Evolutionary conservation across 306 rosid species (phyloP), one percentile per base, ranked within the genome.

Genomic region (Nissolia schottii): DNA sequence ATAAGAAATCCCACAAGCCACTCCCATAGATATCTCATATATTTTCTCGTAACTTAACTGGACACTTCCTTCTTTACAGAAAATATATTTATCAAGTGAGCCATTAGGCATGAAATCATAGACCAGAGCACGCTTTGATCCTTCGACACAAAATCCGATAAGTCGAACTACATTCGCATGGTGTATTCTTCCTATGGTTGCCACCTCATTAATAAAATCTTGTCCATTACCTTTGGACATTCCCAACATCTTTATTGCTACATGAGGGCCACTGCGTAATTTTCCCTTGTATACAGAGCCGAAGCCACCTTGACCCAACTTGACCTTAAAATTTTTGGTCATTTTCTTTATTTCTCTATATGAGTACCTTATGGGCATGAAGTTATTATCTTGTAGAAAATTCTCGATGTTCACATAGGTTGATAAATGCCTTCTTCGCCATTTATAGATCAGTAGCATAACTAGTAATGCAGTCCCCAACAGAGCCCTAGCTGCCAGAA

Each of bases 361-460:
- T 1, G 82, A 63, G 45, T 70, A 70, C 14, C 68, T 53, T 7
- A 71, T 54, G 3, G 82, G 82, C 28, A 38, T 43, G 6, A 63
- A 32, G 6, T 64, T 23, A 4, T 71, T 4, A 9, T 29, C 64
- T 7, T 71, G 46, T 8, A 78, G 6, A 16, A 61, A 78, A 7
- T 34, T 29, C 15, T 78, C 78, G 41, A 78, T 0, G 18, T 5
- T 46, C 11, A 53, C 51, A 53, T 63, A 70, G n/a, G 16, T 28
- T 6, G 81, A 77, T 9, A 69, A 41, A 70, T 69, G 71, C 13
- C 73, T 77, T 50, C 62, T 65, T 54, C 71, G 18, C 85, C 85
- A 82, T 72, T 54, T 77, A 67, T 62, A 48, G 57, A 70, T 62
- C 49, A 70, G 5, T 3, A 70, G 4, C 0, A 20, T 73, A 28